A percentile compares a stretch with the other conserved stretches of the same genome.
These are phyloP conservation scores for Microbotryum scabiosae DNA, from an alignment of 1,284 basidiomycete species.

Conservation along the genomic window DNA sequence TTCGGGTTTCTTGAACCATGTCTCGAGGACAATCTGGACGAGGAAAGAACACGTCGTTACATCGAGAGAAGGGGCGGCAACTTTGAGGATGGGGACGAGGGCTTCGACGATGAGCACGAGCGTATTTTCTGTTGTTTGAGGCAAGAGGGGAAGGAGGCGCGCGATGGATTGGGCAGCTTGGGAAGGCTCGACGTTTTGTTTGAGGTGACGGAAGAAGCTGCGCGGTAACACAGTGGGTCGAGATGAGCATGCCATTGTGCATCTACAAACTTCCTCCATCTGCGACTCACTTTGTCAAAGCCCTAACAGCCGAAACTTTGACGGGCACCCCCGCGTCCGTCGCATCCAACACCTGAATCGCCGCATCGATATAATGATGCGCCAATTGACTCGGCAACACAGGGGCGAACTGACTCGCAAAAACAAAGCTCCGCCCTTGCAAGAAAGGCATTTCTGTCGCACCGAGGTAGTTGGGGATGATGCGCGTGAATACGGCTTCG, in stretches of 20 bases:
- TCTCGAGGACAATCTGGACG: conserved; percentile 57
- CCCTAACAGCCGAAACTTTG: conserved; percentile 87
- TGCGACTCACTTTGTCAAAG: conserved; percentile 66
- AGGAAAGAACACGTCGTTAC: conserved; percentile 57
- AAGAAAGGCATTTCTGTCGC: conserved; percentile 74
- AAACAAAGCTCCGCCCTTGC: conserved; percentile 88
- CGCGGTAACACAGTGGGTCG: not conserved
- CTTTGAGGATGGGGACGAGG: conserved; percentile 42
- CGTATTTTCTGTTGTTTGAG: conserved; percentile 73
- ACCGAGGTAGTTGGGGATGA: conserved; percentile 67
- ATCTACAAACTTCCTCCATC: not conserved
- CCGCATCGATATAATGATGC: conserved; percentile 75
- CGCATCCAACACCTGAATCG: conserved; percentile 73
- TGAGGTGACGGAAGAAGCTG: conserved; percentile 47
- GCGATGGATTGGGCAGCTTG: conserved; percentile 68
- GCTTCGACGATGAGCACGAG: conserved; percentile 85
- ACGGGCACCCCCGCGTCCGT: conserved; percentile 64
- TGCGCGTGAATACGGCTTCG: conserved; percentile 60
- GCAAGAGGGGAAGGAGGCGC: conserved; percentile 73
- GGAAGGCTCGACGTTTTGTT: conserved; percentile 50
- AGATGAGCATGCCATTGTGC: not conserved
- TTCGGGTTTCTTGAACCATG: conserved; percentile 76
- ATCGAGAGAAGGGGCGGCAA: conserved; percentile 61
- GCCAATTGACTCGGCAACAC: conserved; percentile 62
- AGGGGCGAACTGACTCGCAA: conserved; percentile 79